A percentile compares a stretch with the other conserved stretches of the same genome.
Evolutionary conservation across 352 stramenopile species (phyloP).

Genomic region (Thalassiosira hispida): DNA sequence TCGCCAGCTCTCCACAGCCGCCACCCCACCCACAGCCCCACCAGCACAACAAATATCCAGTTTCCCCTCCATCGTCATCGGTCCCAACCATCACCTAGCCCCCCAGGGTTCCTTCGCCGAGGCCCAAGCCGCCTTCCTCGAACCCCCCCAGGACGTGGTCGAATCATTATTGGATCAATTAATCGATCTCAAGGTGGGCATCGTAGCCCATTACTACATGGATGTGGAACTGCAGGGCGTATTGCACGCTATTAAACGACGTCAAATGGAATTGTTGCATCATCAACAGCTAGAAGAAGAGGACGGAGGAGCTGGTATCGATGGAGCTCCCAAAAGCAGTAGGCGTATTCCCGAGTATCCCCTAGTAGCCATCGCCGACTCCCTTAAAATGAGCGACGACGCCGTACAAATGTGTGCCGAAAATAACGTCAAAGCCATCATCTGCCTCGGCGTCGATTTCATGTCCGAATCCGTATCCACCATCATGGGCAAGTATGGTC

Average conservation of each 20-base stretch:
- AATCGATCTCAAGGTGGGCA: conserved; percentile 92
- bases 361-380: conserved; percentile 95
- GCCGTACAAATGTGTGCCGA: conserved; percentile 93
- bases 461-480: conserved; percentile 96
- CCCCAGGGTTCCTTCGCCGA: conserved; percentile 82
- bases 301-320: not conserved
- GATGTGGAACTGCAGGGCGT: conserved; percentile 95
- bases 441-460: conserved; percentile 96
- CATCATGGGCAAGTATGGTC: conserved; percentile 93
- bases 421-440: conserved; percentile 88
- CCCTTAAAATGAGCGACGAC: conserved; percentile 96
- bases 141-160: conserved; percentile 86
- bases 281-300: conserved; percentile 8
- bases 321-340: not conserved
- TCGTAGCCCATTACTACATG: conserved; percentile 99
- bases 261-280: conserved; percentile 42
- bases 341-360: conserved; percentile 56
- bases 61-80: conserved; percentile 80
- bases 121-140: conserved; percentile 80
- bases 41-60: conserved; percentile 42
- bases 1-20: not conserved
- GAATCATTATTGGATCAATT: conserved; percentile 89
- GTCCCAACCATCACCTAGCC: conserved; percentile 51
- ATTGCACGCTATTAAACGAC: conserved; percentile 61
- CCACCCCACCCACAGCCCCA: conserved; percentile 18